Evolutionary conservation across 768 basidiomycete genomes (phyloP).

Genomic region (Suillus clintonianus): DNA sequence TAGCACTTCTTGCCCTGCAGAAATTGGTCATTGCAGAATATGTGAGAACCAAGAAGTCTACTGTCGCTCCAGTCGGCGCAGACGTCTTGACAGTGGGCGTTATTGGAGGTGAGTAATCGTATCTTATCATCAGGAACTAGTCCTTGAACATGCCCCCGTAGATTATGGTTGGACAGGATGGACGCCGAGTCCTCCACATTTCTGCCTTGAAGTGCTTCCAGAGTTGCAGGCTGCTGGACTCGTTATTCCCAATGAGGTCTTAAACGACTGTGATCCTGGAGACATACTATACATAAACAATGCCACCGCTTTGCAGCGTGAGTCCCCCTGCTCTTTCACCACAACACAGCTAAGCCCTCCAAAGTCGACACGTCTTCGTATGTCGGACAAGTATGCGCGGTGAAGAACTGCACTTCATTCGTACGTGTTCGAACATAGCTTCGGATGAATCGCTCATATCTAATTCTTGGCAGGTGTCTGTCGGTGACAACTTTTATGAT

Average conservation of each 20-base stretch:
- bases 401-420: constrained; percentile 1
- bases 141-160: not conserved
- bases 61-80: not conserved
- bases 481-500: not conserved
- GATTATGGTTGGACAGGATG: constrained; percentile 5
- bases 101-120: not conserved
- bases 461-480: not conserved
- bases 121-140: not conserved
- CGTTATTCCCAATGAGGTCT: not conserved
- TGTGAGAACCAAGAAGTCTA: not conserved
- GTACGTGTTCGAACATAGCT: not conserved
- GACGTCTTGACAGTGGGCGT: constrained; percentile 3
- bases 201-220: constrained; percentile 2
- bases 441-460: too few species aligned
- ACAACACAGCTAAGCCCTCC: not conserved
- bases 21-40: not conserved
- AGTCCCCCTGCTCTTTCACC: not conserved
- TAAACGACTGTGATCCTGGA: constrained; percentile 1
- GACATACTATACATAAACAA: not conserved
- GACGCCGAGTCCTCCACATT: not conserved
- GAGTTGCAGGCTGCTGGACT: constrained; percentile 1
- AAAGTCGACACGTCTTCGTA: not conserved
- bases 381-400: not conserved
- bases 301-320: constrained; percentile 2
- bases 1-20: not conserved